Percentiles rank a stretch among this genome's conserved stretches.
Evolutionary conservation across 768 basidiomycete genomes (phyloP).

Genomic region (Suillus paluster): DNA sequence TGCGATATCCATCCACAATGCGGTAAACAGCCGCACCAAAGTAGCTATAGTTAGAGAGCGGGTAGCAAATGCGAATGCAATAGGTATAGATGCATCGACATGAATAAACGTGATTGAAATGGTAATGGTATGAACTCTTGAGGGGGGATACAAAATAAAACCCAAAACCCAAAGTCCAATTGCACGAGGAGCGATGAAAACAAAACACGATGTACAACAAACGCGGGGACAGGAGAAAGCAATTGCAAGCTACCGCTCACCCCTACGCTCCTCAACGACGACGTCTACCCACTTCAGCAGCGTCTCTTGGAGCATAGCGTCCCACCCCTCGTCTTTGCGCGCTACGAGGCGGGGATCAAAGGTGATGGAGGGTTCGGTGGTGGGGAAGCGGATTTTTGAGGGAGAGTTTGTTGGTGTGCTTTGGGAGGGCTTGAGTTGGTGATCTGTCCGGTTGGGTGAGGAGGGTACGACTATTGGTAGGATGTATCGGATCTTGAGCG

Average conservation of each 20-base stretch:
- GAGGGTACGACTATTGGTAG: constrained; percentile 67
- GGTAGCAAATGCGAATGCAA: not conserved
- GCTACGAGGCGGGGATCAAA: constrained; percentile 82
- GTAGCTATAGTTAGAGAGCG: constrained; percentile 3
- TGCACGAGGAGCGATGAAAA: not conserved
- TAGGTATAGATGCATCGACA: not conserved
- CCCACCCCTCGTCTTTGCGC: constrained; percentile 78
- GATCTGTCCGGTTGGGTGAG: constrained; percentile 34
- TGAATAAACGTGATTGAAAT: not conserved
- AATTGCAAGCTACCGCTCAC: constrained; percentile 33
- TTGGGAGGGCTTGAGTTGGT: constrained; percentile 23
- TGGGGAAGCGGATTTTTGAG: constrained; percentile 41
- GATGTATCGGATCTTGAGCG: constrained; percentile 81
- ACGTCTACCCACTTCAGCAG: constrained; percentile 69
- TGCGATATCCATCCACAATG: not conserved
- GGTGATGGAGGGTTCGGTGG: constrained; percentile 50
- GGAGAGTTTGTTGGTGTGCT: constrained; percentile 34
- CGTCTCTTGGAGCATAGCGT: constrained; percentile 70
- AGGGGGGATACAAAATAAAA: not conserved
- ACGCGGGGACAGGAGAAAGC: not conserved
- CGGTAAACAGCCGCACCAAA: not conserved
- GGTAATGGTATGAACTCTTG: not conserved
- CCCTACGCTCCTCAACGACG: constrained; percentile 69
- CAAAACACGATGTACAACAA: not conserved
- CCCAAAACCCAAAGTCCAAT: not conserved